Percentiles rank a stretch among this genome's conserved stretches.
Conservation (phyloP, 495 filamentous ascomycete species). For the Penicillium canariense region DNA sequence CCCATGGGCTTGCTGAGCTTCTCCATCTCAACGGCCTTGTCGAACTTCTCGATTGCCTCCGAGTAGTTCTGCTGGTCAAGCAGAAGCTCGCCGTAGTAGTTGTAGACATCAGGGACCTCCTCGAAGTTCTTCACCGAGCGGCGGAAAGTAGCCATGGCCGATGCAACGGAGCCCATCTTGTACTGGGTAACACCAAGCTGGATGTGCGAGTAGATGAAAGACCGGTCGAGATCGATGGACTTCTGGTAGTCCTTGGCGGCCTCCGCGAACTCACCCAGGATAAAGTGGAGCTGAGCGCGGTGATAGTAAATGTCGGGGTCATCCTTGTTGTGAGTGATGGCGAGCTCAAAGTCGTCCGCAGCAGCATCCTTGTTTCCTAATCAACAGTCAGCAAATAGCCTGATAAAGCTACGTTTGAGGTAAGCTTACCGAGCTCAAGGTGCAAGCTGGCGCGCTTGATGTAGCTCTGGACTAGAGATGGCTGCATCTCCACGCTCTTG, state of each 20-base stretch:
- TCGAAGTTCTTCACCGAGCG: conserved; percentile 98
- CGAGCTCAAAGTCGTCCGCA: conserved; percentile 81
- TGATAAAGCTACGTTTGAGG: neutral
- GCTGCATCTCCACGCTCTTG: conserved; percentile 87
- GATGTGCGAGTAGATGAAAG: conserved; percentile 99
- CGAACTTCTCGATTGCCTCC: conserved; percentile 98
- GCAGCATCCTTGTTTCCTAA: conserved; percentile 83
- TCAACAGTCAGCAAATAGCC: conserved; percentile 12
- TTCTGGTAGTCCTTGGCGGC: conserved; percentile 99
- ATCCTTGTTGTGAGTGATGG: conserved; percentile 77
- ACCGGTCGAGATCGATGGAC: conserved; percentile 91
- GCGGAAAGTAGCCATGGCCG: conserved; percentile 97
- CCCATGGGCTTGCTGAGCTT: conserved; percentile 85
- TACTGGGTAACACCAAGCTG: conserved; percentile 99
- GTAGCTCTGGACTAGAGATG: conserved; percentile 87
- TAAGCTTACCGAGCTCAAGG: conserved; percentile 77
- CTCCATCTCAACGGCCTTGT: conserved; percentile 97
- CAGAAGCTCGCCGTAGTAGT: conserved; percentile 98
- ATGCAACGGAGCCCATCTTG: conserved; percentile 98
- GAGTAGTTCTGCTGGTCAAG: conserved; percentile 94
- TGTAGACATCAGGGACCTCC: conserved; percentile 95
- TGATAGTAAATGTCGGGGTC: conserved; percentile 99
- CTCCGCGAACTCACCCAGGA: conserved; percentile 86
- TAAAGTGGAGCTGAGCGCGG: conserved; percentile 97
- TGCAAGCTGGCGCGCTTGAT: conserved; percentile 99